These are phyloP conservation scores for Terfezia claveryi DNA, from an alignment of 495 filamentous ascomycete species.

Conservation along the genomic window DNA sequence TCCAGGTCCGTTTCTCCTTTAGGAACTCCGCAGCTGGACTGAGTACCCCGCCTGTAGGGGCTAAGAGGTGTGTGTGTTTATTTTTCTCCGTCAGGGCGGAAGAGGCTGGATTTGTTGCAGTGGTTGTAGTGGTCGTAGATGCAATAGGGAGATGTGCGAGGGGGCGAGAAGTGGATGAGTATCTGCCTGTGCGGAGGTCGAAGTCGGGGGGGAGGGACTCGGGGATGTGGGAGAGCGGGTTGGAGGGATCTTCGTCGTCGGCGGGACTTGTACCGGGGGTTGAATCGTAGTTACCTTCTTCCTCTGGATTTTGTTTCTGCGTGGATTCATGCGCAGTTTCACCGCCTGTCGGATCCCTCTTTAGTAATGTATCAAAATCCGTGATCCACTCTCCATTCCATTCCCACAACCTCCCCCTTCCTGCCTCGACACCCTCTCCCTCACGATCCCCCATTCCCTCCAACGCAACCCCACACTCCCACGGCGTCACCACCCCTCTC, in stretches of 20 bases:
- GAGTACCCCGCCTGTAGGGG: conserved; percentile 49
- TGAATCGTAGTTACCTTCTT: neutral
- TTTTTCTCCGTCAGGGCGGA: conserved; percentile 18
- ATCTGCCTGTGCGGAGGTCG: conserved; percentile 68
- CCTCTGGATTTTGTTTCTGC: conserved; percentile 1
- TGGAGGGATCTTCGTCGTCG: conserved; percentile 32
- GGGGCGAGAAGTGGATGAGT: conserved; percentile 62
- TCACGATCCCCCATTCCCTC: conserved; percentile 42
- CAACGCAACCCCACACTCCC: conserved; percentile 61
- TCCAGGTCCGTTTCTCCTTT: conserved; percentile 67
- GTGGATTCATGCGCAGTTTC: conserved; percentile 6
- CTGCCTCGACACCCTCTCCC: conserved; percentile 28
- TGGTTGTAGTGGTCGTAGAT: too few relatives aligned
- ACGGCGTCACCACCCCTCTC: conserved; percentile 74
- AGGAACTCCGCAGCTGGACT: conserved; percentile 83
- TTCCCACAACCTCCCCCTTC: conserved; percentile 1
- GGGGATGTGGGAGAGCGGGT: conserved; percentile 25
- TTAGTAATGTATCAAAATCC: conserved; percentile 23
- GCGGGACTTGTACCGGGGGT: neutral
- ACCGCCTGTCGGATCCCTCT: conserved; percentile 4
- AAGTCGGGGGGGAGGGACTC: conserved; percentile 54
- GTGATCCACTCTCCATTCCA: conserved; percentile 27
- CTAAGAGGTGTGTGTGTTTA: conserved; percentile 23
- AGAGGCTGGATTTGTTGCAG: conserved; percentile 10
- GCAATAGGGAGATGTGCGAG: conserved; percentile 32